Percentiles rank a stretch among this genome's conserved stretches.
Conservation (phyloP, 768 basidiomycete genomes). For the Auricularia sp. region DNA sequence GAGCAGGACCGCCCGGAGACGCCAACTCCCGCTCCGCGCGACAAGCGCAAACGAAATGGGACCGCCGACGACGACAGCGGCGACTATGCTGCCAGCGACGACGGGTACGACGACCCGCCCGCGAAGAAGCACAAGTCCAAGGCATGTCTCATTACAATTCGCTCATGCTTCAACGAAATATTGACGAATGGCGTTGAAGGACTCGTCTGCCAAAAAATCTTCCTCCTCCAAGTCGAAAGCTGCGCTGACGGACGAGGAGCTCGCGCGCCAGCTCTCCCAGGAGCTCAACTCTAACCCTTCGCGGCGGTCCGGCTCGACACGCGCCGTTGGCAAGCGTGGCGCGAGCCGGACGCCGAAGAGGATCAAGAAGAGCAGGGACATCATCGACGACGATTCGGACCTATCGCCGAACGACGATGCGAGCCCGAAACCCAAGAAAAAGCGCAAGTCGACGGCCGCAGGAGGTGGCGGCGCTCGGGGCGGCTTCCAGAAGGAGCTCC, state of each 20-base stretch:
- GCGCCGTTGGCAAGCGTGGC: conserved; percentile 20
- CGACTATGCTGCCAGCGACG: conserved; percentile 17
- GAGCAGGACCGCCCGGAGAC: background rate
- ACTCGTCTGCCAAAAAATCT: conserved; percentile 23
- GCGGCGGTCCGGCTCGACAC: conserved; percentile 32
- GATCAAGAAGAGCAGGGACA: conserved; percentile 45
- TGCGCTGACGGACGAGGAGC: conserved; percentile 51
- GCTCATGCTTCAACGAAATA: background rate
- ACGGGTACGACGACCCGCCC: conserved; percentile 16
- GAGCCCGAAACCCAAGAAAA: conserved; percentile 32
- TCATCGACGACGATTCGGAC: conserved; percentile 31
- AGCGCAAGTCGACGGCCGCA: conserved; percentile 15
- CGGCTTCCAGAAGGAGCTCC: conserved; percentile 71
- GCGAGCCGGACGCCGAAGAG: conserved; percentile 35
- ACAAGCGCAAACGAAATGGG: background rate
- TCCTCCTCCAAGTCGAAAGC: conserved; percentile 20
- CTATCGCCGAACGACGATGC: conserved; percentile 44
- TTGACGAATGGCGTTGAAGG: background rate
- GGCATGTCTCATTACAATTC: background rate
- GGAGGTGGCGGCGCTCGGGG: conserved; percentile 45
- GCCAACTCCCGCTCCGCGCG: background rate
- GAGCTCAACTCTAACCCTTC: conserved; percentile 56
- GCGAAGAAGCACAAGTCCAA: conserved; percentile 33
- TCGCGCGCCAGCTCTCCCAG: conserved; percentile 60
- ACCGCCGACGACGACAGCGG: conserved; percentile 15